phyloP scores from a whole-genome alignment of 495 filamentous ascomycete species.

The Bombardia bombarda region DNA sequence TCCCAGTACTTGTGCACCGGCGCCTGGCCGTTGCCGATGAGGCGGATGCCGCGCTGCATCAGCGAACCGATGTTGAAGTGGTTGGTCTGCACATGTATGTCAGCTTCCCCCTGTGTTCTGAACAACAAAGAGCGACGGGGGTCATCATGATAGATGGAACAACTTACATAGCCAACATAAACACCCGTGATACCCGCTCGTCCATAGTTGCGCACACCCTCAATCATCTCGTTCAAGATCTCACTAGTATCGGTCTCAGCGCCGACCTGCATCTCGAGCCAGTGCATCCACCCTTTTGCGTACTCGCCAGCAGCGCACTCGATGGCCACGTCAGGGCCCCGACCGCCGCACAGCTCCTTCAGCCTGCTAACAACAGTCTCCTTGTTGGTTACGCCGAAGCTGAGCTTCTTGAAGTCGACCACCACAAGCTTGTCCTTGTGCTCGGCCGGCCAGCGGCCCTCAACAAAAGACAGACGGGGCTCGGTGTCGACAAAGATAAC shows the following conservation, averaged over 20 bases:
- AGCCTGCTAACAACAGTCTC: constrained; percentile 59
- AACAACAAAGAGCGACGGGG: too few species aligned
- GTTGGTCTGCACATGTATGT: constrained; percentile 49
- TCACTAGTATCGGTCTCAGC: constrained; percentile 82
- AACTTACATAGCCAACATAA: constrained; percentile 72
- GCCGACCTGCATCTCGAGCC: constrained; percentile 64
- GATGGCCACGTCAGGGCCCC: constrained; percentile 68
- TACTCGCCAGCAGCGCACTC: constrained; percentile 85
- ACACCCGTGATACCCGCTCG: constrained; percentile 71
- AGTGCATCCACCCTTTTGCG: constrained; percentile 74
- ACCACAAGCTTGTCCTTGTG: constrained; percentile 33
- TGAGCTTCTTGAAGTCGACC: constrained; percentile 39
- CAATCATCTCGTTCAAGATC: constrained; percentile 83
- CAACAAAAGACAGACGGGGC: constrained; percentile 63
- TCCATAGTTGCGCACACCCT: constrained; percentile 66
- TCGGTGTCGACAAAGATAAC: constrained; percentile 79
- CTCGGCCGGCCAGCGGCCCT: constrained; percentile 46
- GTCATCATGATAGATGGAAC: not conserved
- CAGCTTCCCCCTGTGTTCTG: too few species aligned
- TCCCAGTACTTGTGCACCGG: constrained; percentile 83
- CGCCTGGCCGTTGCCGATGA: constrained; percentile 79
- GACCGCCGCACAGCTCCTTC: constrained; percentile 59
- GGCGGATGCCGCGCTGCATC: constrained; percentile 78
- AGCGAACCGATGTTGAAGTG: constrained; percentile 79
- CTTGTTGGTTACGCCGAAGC: constrained; percentile 37